Conservation (phyloP, 208 protist species). For the Crithidia sp. region DNA sequence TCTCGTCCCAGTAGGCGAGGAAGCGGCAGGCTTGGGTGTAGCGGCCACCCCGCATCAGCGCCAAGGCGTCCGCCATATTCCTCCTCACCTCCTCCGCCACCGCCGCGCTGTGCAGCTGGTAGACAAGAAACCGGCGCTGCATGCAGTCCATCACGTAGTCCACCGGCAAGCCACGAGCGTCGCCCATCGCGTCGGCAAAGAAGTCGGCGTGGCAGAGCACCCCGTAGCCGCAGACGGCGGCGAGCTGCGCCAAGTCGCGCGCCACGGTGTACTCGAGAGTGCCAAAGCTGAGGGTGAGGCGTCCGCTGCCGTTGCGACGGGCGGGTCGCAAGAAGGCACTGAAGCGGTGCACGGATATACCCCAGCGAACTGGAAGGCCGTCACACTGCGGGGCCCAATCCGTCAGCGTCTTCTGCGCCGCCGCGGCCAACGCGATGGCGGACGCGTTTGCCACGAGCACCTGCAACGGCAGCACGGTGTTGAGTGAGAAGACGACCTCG, state of each 20-base stretch:
- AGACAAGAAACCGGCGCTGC: conserved; percentile 18
- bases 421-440: conserved; percentile 20
- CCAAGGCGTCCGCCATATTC: conserved; percentile 18
- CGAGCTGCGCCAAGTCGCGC: conserved; percentile 23
- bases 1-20: neutral
- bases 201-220: conserved; percentile 32
- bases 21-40: conserved; percentile 11
- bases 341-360: conserved; percentile 31
- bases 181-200: conserved; percentile 20
- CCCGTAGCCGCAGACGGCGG: conserved; percentile 23
- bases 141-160: conserved; percentile 36
- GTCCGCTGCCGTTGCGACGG: conserved; percentile 7
- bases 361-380: conserved; percentile 18
- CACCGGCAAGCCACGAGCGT: conserved; percentile 19
- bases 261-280: conserved; percentile 24
- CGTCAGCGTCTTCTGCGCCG: conserved; percentile 12
- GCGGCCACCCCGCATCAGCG: conserved; percentile 18
- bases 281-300: conserved; percentile 28
- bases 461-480: conserved; percentile 27
- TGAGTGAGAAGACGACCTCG: conserved; percentile 33
- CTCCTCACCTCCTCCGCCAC: conserved; percentile 12
- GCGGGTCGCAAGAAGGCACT: conserved; percentile 13
- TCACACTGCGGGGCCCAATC: conserved; percentile 18
- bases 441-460: conserved; percentile 23
- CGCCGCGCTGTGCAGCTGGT: conserved; percentile 27